These are phyloP conservation scores for Diversispora epigaea DNA, from an alignment of 192 early-diverging fungal species.

Conservation along the genomic window DNA sequence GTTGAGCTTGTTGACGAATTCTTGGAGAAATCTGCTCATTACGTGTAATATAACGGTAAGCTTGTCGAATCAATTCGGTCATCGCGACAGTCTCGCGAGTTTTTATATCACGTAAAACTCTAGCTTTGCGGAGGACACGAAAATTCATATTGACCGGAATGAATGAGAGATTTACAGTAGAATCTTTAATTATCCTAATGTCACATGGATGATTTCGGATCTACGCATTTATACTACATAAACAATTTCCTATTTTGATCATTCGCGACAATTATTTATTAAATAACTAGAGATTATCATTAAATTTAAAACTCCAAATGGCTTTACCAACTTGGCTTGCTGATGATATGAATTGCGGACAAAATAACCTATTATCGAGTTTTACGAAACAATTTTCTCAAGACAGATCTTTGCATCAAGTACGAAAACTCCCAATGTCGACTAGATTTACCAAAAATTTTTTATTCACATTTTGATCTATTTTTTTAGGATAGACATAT, in stretches of 20 bases:
- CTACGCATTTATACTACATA: no score
- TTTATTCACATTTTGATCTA: not conserved
- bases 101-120: slow-evolving; percentile 69
- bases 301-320: slow-evolving; percentile 27
- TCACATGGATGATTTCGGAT: no score
- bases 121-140: slow-evolving; percentile 39
- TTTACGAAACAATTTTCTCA: slow-evolving; percentile 80
- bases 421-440: slow-evolving; percentile 31
- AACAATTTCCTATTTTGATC: no score
- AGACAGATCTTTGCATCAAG: slow-evolving; percentile 80
- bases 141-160: slow-evolving; percentile 2
- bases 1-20: slow-evolving; percentile 75
- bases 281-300: no score
- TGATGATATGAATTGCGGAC: slow-evolving; percentile 71
- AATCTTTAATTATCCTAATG: not conserved
- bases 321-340: slow-evolving; percentile 60
- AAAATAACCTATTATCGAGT: slow-evolving; percentile 71
- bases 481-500: slow-evolving; percentile 9
- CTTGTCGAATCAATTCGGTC: slow-evolving; percentile 70
- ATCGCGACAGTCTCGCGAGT: slow-evolving; percentile 64
- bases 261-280: no score
- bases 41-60: slow-evolving; percentile 73
- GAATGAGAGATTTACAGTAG: not conserved
- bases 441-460: not conserved
- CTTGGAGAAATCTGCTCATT: slow-evolving; percentile 73